phyloP scores from a whole-genome alignment of 805 yeast genomes.

The Kazachstania martiniae region DNA sequence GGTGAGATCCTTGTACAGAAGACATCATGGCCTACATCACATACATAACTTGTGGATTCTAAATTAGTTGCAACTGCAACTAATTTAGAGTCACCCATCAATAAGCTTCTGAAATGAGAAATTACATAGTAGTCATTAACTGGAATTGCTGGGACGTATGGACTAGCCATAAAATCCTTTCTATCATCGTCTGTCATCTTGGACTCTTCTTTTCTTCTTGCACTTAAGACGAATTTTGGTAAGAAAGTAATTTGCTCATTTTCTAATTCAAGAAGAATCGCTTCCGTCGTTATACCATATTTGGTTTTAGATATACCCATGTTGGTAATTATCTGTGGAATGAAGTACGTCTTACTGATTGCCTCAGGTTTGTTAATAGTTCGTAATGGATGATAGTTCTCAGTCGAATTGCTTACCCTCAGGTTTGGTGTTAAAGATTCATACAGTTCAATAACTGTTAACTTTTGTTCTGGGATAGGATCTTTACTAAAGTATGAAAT shows the following conservation, averaged over 20 bases:
- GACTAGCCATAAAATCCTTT: slow-evolving; percentile 45
- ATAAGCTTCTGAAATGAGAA: slow-evolving; percentile 39
- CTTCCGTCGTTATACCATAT: slow-evolving; percentile 58
- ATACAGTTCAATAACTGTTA: slow-evolving; percentile 69
- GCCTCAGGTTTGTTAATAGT: slow-evolving; percentile 35
- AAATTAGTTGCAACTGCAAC: slow-evolving; percentile 49
- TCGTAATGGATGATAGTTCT: slow-evolving; percentile 9
- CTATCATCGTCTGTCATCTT: slow-evolving; percentile 42
- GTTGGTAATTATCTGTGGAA: slow-evolving; percentile 47
- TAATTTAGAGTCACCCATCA: slow-evolving; percentile 26
- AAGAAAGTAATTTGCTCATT: slow-evolving; percentile 53
- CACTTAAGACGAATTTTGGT: slow-evolving; percentile 61
- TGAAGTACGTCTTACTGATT: slow-evolving; percentile 44
- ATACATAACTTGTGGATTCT: slow-evolving; percentile 72
- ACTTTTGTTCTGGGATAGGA: slow-evolving; percentile 42
- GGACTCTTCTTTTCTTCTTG: slow-evolving; percentile 55
- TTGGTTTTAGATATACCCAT: slow-evolving; percentile 48
- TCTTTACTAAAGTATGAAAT: slow-evolving; percentile 47
- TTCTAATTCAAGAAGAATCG: slow-evolving; percentile 46
- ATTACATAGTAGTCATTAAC: slow-evolving; percentile 39
- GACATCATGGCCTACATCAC: slow-evolving; percentile 55
- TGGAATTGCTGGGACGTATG: slow-evolving; percentile 55
- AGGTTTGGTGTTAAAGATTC: slow-evolving; percentile 50
- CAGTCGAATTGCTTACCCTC: slow-evolving; percentile 23
- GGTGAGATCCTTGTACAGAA: slow-evolving; percentile 75